A percentile compares a stretch with the other conserved stretches of the same genome.
phyloP scores from a whole-genome alignment of 805 yeast species.

The Barnettozyma wickerhamii region DNA sequence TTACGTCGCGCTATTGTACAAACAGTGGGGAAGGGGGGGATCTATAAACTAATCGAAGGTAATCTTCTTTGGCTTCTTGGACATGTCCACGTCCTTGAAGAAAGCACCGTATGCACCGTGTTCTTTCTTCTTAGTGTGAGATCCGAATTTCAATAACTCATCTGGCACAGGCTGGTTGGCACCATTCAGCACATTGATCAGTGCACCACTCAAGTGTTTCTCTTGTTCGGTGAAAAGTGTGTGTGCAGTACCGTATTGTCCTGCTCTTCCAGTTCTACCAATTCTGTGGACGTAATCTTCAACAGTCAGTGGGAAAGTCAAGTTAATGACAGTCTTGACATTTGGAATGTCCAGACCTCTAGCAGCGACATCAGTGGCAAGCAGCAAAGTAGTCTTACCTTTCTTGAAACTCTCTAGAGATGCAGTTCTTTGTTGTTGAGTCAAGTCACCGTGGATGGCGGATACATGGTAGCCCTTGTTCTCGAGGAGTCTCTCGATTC shows the following conservation, averaged over 20 bases:
- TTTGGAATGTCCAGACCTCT: constrained; percentile 97
- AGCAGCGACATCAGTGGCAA: constrained; percentile 98
- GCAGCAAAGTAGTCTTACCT: constrained; percentile 68
- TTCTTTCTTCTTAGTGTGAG: constrained; percentile 96
- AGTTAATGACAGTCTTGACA: constrained; percentile 89
- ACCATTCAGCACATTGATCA: constrained; percentile 86
- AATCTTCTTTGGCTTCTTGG: constrained; percentile 83
- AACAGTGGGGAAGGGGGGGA: background rate
- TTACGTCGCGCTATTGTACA: background rate
- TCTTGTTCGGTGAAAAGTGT: constrained; percentile 96
- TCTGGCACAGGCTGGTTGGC: constrained; percentile 96
- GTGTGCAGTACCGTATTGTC: constrained; percentile 90
- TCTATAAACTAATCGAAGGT: constrained; percentile 45
- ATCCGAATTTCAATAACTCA: constrained; percentile 90
- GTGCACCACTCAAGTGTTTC: constrained; percentile 92
- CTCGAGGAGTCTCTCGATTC: constrained; percentile 74
- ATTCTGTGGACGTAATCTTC: constrained; percentile 97
- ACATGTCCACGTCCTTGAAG: constrained; percentile 86
- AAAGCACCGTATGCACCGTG: constrained; percentile 99
- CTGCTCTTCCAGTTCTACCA: constrained; percentile 98
- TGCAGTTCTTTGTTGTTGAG: constrained; percentile 86
- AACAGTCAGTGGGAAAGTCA: constrained; percentile 93
- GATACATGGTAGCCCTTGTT: constrained; percentile 77
- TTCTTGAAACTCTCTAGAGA: constrained; percentile 83
- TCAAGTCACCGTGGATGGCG: constrained; percentile 94